phyloP scores from a whole-genome alignment of 768 basidiomycete genomes.

The Leccinum barrowsii region DNA sequence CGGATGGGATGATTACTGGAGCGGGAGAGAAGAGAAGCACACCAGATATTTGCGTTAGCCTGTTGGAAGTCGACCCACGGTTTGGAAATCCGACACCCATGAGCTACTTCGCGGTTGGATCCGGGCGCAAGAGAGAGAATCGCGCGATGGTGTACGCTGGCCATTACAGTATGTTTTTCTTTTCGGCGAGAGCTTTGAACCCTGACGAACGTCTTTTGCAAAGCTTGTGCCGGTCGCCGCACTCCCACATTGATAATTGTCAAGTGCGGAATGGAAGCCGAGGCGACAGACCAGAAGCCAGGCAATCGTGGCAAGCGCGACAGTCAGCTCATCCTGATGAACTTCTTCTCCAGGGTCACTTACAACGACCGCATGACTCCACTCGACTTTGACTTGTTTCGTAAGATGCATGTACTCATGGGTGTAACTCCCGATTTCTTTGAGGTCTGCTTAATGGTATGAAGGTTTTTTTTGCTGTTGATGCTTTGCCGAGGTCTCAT shows the following conservation, averaged over 20 bases:
- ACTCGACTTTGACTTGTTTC: slow-evolving; percentile 96
- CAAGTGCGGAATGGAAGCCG: slow-evolving; percentile 91
- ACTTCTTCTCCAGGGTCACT: slow-evolving; percentile 98
- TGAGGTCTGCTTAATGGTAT: slow-evolving; percentile 94
- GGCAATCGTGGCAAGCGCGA: slow-evolving; percentile 99
- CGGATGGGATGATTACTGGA: slow-evolving; percentile 99
- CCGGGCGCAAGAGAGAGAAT: slow-evolving; percentile 86
- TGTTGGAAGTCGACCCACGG: slow-evolving; percentile 89
- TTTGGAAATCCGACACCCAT: slow-evolving; percentile 96
- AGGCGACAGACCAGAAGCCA: slow-evolving; percentile 86
- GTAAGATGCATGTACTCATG: slow-evolving; percentile 94
- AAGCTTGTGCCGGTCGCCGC: slow-evolving; percentile 80
- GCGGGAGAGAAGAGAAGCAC: slow-evolving; percentile 94
- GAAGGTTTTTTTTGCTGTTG: slow-evolving; percentile 25
- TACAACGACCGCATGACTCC: slow-evolving; percentile 99
- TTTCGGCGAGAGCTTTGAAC: neutral
- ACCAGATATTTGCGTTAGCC: slow-evolving; percentile 90
- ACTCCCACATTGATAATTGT: slow-evolving; percentile 94
- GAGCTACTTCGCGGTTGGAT: slow-evolving; percentile 88
- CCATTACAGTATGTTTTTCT: slow-evolving; percentile 81
- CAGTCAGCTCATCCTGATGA: slow-evolving; percentile 98
- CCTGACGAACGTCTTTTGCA: slow-evolving; percentile 3
- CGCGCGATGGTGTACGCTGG: slow-evolving; percentile 98
- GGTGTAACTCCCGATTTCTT: slow-evolving; percentile 99
- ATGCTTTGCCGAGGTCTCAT: slow-evolving; percentile 8